Percentiles rank a stretch among this genome's conserved stretches.
Evolutionary conservation across 805 yeast species (phyloP).

Genomic region (Sungouiella thailandica): DNA sequence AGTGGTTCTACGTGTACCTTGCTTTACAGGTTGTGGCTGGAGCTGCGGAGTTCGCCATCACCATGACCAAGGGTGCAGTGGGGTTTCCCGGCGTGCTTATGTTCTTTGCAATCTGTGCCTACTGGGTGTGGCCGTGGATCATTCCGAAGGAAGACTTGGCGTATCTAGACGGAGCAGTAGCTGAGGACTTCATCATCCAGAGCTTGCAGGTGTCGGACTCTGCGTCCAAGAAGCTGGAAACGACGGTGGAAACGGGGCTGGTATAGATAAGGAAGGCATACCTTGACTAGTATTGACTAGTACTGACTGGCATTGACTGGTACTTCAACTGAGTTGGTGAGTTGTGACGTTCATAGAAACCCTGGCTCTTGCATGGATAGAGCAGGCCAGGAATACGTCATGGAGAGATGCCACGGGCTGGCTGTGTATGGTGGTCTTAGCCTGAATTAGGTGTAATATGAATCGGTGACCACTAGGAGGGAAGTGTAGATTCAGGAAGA

Average conservation of each 20-base stretch:
- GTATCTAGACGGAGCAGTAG: constrained; percentile 62
- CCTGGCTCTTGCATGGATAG: too few species aligned
- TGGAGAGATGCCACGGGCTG: too few species aligned
- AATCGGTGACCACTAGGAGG: too few species aligned
- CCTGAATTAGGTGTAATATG: too few species aligned
- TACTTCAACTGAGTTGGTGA: neutral
- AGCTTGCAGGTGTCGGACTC: constrained; percentile 28
- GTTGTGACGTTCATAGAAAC: too few species aligned
- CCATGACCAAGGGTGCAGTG: constrained; percentile 84
- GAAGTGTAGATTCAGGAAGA: too few species aligned
- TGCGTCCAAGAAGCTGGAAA: constrained; percentile 1
- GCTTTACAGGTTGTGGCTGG: constrained; percentile 60
- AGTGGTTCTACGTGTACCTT: constrained; percentile 54
- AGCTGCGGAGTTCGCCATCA: constrained; percentile 77
- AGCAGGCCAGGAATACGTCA: too few species aligned
- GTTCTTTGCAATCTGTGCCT: constrained; percentile 60
- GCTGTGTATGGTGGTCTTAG: too few species aligned
- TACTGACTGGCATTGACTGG: too few species aligned
- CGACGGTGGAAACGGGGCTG: neutral
- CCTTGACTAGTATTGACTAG: neutral
- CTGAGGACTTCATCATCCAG: constrained; percentile 50
- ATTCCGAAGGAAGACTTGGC: constrained; percentile 59
- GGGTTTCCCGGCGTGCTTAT: constrained; percentile 88
- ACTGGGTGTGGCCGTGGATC: constrained; percentile 53
- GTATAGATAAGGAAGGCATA: neutral